Percentiles rank a stretch among this genome's conserved stretches.
These are phyloP conservation scores for Venturia pyrina DNA, from an alignment of 2,329 filamentous ascomycete species.

Conservation along the genomic window DNA sequence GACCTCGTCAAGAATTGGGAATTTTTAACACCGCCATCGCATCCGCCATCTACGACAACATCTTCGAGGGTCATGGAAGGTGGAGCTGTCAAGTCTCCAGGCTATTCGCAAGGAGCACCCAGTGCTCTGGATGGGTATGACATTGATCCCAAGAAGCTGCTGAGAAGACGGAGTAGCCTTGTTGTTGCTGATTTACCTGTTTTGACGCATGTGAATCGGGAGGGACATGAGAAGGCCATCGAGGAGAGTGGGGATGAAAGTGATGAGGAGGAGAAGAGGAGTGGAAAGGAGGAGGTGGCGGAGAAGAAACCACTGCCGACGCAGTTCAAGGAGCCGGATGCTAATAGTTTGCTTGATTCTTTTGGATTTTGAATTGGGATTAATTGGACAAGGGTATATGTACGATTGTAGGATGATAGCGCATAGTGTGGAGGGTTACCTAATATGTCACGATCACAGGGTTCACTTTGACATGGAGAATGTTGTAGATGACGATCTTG, in stretches of 20 bases:
- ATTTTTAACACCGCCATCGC: conserved; percentile 47
- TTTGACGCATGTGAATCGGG: conserved; percentile 5
- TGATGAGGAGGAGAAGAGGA: conserved; percentile 13
- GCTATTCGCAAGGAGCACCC: not conserved
- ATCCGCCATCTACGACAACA: conserved; percentile 16
- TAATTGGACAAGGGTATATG: not conserved
- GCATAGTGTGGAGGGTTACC: not conserved
- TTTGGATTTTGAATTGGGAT: conserved; percentile 65
- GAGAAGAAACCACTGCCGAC: conserved; percentile 44
- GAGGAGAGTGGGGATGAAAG: conserved; percentile 14
- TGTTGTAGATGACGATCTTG: no score
- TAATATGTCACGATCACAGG: not conserved
- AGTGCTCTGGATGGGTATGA: conserved; percentile 21
- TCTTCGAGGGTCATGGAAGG: not conserved
- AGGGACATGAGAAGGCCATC: conserved; percentile 15
- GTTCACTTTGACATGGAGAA: not conserved
- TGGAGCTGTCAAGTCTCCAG: not conserved
- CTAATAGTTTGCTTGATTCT: conserved; percentile 76
- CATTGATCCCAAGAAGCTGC: conserved; percentile 55
- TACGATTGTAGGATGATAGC: not conserved
- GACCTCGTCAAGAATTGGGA: conserved; percentile 69
- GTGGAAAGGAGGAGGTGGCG: conserved; percentile 24
- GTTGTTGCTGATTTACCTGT: conserved; percentile 65
- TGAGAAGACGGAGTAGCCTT: conserved; percentile 63
- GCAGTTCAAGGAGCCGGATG: conserved; percentile 86